Evolutionary conservation across 75 land plant species (phyloP).

Genomic region (Pseudotsuga menziesii): DNA sequence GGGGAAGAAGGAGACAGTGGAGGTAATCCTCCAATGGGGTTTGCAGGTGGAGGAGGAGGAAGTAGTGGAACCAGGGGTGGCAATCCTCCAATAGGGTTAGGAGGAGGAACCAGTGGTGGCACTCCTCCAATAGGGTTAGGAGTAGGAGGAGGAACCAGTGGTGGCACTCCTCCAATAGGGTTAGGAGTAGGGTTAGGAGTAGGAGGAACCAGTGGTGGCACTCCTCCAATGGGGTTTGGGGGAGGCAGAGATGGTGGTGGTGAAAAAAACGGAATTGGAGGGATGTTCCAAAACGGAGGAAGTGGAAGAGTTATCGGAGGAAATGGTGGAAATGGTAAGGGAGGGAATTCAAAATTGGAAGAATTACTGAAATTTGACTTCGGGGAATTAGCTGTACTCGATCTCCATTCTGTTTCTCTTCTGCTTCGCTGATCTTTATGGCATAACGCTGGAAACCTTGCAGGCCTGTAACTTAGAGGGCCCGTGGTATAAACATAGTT

Average conservation of each 20-base stretch:
- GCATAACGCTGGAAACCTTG: background rate
- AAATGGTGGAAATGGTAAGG: background rate
- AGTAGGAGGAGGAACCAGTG: background rate
- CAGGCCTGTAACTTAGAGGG: background rate
- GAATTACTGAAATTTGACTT: no score
- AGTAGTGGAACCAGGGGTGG: background rate
- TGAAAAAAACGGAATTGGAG: background rate
- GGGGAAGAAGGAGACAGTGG: background rate
- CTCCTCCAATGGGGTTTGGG: no score
- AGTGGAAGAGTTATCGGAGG: background rate
- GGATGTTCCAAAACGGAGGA: conserved; percentile 1
- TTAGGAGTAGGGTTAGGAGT: background rate
- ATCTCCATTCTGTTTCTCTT: no score
- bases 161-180: no score
- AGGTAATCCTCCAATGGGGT: background rate
- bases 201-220: background rate
- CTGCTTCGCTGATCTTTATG: background rate
- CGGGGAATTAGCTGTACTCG: no score
- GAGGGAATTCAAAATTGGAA: background rate
- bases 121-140: background rate
- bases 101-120: background rate
- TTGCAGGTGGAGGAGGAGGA: background rate
- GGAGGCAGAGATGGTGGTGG: background rate
- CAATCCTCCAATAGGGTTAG: background rate
- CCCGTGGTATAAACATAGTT: background rate